phyloP scores from a whole-genome alignment of 2,329 filamentous ascomycete genomes.

The Talaromyces amestolkiae region DNA sequence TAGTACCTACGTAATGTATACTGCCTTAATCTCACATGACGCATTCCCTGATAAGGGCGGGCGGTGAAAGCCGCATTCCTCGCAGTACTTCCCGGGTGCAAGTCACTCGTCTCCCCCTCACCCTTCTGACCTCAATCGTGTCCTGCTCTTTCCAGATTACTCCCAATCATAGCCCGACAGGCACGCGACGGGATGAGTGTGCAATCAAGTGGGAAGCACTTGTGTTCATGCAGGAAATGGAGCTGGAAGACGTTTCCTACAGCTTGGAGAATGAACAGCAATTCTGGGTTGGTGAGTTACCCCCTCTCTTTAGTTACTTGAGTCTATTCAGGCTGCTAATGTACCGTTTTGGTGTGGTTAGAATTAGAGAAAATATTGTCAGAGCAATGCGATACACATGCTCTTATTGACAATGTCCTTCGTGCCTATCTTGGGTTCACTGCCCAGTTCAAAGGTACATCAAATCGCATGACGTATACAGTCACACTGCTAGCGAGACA shows the following conservation, averaged over 20 bases:
- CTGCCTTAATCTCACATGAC: slow-evolving; percentile 10
- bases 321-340: background rate
- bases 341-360: slow-evolving; percentile 30
- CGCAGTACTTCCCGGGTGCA: slow-evolving; percentile 8
- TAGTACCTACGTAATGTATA: background rate
- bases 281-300: slow-evolving; percentile 76
- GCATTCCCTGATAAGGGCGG: slow-evolving; percentile 15
- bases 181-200: slow-evolving; percentile 37
- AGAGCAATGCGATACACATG: slow-evolving; percentile 58
- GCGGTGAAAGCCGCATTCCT: slow-evolving; percentile 14
- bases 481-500: background rate
- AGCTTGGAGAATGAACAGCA: slow-evolving; percentile 75
- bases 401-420: slow-evolving; percentile 77
- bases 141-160: slow-evolving; percentile 23
- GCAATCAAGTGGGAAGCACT: slow-evolving; percentile 21
- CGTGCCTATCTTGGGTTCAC: slow-evolving; percentile 80
- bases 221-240: slow-evolving; percentile 52
- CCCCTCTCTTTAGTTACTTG: background rate
- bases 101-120: slow-evolving; percentile 25
- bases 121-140: slow-evolving; percentile 16
- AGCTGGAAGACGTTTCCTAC: slow-evolving; percentile 64
- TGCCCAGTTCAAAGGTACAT: slow-evolving; percentile 64
- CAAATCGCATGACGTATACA: background rate
- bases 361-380: slow-evolving; percentile 67
- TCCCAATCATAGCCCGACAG: slow-evolving; percentile 15